phyloP scores from a whole-genome alignment of 2,329 filamentous ascomycete genomes.

The Pseudocercospora eumusae region DNA sequence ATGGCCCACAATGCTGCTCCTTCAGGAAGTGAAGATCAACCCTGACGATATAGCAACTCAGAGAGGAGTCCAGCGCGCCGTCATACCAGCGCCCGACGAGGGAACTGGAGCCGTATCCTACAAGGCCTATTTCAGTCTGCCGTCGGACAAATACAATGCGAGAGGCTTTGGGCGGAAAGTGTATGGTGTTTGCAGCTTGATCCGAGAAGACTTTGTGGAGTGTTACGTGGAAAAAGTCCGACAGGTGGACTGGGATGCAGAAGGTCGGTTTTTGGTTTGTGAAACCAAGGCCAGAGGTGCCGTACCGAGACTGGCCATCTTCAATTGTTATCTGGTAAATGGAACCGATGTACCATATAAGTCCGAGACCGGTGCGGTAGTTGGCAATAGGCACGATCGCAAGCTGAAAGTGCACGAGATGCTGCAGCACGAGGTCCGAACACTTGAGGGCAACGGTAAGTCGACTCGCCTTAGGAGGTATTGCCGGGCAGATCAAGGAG shows the following conservation, averaged over 20 bases:
- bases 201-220: constrained; percentile 48
- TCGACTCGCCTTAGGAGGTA: not conserved
- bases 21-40: constrained; percentile 55
- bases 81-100: constrained; percentile 32
- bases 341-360: constrained; percentile 53
- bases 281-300: constrained; percentile 38
- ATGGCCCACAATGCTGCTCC: constrained; percentile 49
- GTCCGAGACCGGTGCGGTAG: constrained; percentile 45
- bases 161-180: constrained; percentile 53
- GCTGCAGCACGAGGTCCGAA: constrained; percentile 49
- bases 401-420: constrained; percentile 53
- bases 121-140: constrained; percentile 50
- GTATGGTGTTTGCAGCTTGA: constrained; percentile 55
- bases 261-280: constrained; percentile 55
- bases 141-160: constrained; percentile 54
- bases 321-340: constrained; percentile 54
- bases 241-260: constrained; percentile 52
- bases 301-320: constrained; percentile 46
- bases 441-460: constrained; percentile 42
- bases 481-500: not conserved
- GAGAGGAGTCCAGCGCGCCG: constrained; percentile 44
- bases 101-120: constrained; percentile 43
- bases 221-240: constrained; percentile 38
- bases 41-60: constrained; percentile 44
- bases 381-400: constrained; percentile 54